Evolutionary conservation across 768 basidiomycete species (phyloP).

Genomic region (Suillus tomentosus): DNA sequence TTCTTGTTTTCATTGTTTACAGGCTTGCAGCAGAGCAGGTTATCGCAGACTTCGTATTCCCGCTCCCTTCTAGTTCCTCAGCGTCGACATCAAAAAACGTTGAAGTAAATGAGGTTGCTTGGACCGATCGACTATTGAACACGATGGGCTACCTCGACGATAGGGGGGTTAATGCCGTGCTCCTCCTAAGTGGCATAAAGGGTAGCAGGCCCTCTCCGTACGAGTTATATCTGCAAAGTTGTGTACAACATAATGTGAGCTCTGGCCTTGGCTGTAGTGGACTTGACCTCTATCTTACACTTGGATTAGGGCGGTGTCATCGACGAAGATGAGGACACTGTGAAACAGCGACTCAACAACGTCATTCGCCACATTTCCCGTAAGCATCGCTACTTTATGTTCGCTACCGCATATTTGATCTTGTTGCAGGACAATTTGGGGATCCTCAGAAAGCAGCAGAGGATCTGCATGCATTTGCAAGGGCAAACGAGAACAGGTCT

Average conservation of each 20-base stretch:
- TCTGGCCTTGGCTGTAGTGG: background rate
- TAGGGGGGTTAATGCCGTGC: conserved; percentile 54
- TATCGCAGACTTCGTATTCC: conserved; percentile 76
- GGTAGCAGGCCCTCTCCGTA: conserved; percentile 69
- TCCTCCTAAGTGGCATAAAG: conserved; percentile 65
- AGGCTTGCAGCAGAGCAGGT: conserved; percentile 68
- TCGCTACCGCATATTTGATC: background rate
- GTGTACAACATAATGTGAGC: conserved; percentile 83
- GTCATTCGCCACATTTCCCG: conserved; percentile 63
- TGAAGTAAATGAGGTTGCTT: conserved; percentile 76
- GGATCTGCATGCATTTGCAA: conserved; percentile 83
- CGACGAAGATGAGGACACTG: conserved; percentile 73
- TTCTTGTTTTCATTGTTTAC: conserved; percentile 12
- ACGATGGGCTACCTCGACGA: conserved; percentile 72
- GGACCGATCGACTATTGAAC: conserved; percentile 82
- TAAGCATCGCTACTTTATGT: conserved; percentile 35
- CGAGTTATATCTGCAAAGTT: conserved; percentile 70
- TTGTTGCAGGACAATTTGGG: conserved; percentile 48
- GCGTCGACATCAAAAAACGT: conserved; percentile 45
- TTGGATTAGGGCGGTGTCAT: conserved; percentile 79
- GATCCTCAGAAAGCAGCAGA: conserved; percentile 76
- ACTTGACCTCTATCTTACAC: conserved; percentile 5
- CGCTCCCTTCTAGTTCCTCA: conserved; percentile 59
- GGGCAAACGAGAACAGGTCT: conserved; percentile 79
- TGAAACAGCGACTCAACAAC: conserved; percentile 55